Evolutionary conservation across 1,139 yeast species (phyloP).

Genomic region (Geotrichum citri-aurantii): DNA sequence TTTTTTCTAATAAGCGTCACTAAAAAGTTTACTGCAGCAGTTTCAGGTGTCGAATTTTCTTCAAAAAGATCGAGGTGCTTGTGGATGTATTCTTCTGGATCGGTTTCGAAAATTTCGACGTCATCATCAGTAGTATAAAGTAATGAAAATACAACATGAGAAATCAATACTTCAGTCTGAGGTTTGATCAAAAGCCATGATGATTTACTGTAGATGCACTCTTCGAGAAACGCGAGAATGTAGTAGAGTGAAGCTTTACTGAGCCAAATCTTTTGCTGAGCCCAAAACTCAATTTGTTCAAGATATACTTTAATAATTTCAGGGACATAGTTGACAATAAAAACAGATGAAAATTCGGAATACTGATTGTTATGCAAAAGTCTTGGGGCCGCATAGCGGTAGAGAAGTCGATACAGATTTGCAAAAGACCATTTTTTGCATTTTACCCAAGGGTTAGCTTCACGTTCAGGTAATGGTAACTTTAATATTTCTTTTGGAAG

Average conservation of each 20-base stretch:
- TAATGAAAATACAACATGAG: slow-evolving; percentile 73
- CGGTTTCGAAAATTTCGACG: slow-evolving; percentile 73
- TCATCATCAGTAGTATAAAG: slow-evolving; percentile 65
- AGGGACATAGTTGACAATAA: slow-evolving; percentile 54
- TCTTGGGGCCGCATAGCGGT: slow-evolving; percentile 55
- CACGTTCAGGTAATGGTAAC: slow-evolving; percentile 46
- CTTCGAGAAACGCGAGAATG: slow-evolving; percentile 64
- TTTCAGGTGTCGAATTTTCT: slow-evolving; percentile 70
- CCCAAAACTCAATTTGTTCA: slow-evolving; percentile 67
- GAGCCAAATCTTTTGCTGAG: slow-evolving; percentile 59
- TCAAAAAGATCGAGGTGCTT: slow-evolving; percentile 66
- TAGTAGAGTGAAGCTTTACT: slow-evolving; percentile 60
- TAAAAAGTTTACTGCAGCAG: slow-evolving; percentile 73
- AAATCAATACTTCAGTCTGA: slow-evolving; percentile 57
- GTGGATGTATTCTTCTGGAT: slow-evolving; percentile 88
- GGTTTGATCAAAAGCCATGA: slow-evolving; percentile 72
- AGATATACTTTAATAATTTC: slow-evolving; percentile 62
- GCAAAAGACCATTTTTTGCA: slow-evolving; percentile 90
- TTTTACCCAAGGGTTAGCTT: slow-evolving; percentile 55
- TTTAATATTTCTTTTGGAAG: slow-evolving; percentile 48
- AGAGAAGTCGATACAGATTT: slow-evolving; percentile 65
- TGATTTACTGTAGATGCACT: slow-evolving; percentile 57
- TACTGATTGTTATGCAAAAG: slow-evolving; percentile 28
- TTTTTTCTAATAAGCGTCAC: slow-evolving; percentile 66
- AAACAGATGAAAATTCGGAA: slow-evolving; percentile 34